Percentiles rank a stretch among this genome's conserved stretches.
These are phyloP conservation scores for Angomonas deanei DNA, from an alignment of 208 protist species.

Conservation along the genomic window DNA sequence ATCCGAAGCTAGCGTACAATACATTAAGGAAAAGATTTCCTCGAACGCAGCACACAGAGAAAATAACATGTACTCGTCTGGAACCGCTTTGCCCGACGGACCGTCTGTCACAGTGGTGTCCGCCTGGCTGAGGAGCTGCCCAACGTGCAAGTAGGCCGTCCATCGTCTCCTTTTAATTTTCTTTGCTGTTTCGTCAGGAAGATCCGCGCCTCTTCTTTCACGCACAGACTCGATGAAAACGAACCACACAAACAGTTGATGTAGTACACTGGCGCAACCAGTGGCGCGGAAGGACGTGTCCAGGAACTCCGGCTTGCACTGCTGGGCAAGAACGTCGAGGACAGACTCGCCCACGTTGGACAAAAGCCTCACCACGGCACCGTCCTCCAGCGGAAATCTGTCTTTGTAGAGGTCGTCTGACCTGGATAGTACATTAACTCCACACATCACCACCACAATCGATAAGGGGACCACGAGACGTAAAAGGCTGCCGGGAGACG, in stretches of 20 bases:
- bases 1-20: too few relatives aligned
- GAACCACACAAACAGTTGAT: neutral
- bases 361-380: neutral
- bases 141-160: neutral
- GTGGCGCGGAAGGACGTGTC: too few relatives aligned
- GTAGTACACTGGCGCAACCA: too few relatives aligned
- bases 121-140: neutral
- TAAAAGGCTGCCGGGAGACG: neutral
- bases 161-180: neutral
- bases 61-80: too few relatives aligned
- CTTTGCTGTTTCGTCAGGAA: neutral
- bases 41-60: too few relatives aligned
- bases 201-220: neutral
- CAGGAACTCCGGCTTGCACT: too few relatives aligned
- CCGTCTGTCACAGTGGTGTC: neutral
- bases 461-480: neutral
- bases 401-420: neutral
- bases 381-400: neutral
- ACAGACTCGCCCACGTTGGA: neutral
- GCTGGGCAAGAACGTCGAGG: neutral
- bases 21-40: too few relatives aligned
- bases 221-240: neutral
- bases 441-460: neutral
- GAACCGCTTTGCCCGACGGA: too few relatives aligned
- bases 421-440: neutral